These are phyloP conservation scores for Pelomyxa schiedti DNA, from an alignment of 78 protist species.

Conservation along the genomic window DNA sequence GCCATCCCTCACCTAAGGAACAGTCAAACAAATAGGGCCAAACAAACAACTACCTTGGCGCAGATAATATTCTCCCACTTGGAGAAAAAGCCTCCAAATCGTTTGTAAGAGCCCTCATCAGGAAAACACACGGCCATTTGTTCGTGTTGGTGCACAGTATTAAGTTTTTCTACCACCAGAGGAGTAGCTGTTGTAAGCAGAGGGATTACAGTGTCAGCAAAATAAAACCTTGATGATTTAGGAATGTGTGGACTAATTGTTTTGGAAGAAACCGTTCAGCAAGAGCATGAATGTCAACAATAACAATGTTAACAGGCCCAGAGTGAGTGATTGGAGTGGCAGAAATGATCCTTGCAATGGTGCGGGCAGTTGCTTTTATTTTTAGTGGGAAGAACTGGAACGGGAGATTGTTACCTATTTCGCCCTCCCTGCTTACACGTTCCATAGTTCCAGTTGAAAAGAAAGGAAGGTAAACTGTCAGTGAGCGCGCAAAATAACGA, in stretches of 20 bases:
- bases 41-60: no score
- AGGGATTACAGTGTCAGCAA: constrained; percentile 8
- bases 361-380: constrained; percentile 50
- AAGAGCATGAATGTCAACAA: constrained; percentile 43
- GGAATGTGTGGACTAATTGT: neutral
- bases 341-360: constrained; percentile 23
- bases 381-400: no score
- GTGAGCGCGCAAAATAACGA: neutral
- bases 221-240: constrained; percentile 25
- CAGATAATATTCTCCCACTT: neutral
- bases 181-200: constrained; percentile 23
- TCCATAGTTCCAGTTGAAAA: constrained; percentile 56
- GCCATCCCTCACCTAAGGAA: constrained; percentile 23
- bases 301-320: constrained; percentile 12
- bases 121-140: constrained; percentile 14
- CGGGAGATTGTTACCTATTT: no score
- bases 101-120: constrained; percentile 50
- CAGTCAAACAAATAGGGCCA: no score
- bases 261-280: neutral
- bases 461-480: constrained; percentile 29
- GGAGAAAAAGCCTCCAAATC: constrained; percentile 4
- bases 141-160: no score
- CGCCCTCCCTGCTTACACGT: constrained; percentile 35
- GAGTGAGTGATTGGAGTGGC: constrained; percentile 12
- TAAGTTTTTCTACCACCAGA: neutral